Base-by-base conservation (phyloP, 2,329 filamentous ascomycete genomes). In the Trichoderma sp. region DNA sequence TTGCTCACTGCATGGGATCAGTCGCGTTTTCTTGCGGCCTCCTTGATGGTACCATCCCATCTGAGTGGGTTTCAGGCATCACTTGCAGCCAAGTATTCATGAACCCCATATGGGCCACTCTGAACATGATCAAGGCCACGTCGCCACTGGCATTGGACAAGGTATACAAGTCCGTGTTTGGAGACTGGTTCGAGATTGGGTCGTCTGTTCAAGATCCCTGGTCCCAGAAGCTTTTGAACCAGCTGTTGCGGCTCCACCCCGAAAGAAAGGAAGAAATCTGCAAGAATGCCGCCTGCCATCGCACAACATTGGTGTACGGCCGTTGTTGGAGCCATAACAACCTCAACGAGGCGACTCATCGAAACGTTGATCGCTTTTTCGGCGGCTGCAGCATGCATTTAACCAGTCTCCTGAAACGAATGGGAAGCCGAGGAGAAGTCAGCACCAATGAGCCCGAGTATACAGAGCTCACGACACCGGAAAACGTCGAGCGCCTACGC, bases 311-410 rank as follows among this genome's bases (percentile, higher is more conserved):
- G 28, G 83, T 87, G 16, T 91, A 90, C 72, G 89, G 88, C 43
- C 84, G 86, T 70, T 78, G 71, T 77, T 91, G 88, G 88, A 88
- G 84, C 74, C 89, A 91, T 76, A 75, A 73, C 4, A 90, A 91
- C 75, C 83, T 91, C 34, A 90, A 90, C 78, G 86, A 87, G 78
- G 87, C 85, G 3, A 91, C 89, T 2, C 89, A 91, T 77, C 79
- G 83, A 0, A 84, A 89, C 74, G 84, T 90, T 58, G 83, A 87
- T 75, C 82, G 84, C 37, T 87, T 90, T 77, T 86, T 91, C 68
- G 86, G 86, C 72, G 89, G 89, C 66, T 84, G 88, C 65, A 87
- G 86, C 75, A 89, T 89, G 86, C 83, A 81, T 1, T 78, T 86
- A 70, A 80, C 90, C 60, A 76, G 82, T 43, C 79, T 88, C 68